Conservation (phyloP, 108 stramenopile genomes). For the Cyclotella choctawhatcheeana region DNA sequence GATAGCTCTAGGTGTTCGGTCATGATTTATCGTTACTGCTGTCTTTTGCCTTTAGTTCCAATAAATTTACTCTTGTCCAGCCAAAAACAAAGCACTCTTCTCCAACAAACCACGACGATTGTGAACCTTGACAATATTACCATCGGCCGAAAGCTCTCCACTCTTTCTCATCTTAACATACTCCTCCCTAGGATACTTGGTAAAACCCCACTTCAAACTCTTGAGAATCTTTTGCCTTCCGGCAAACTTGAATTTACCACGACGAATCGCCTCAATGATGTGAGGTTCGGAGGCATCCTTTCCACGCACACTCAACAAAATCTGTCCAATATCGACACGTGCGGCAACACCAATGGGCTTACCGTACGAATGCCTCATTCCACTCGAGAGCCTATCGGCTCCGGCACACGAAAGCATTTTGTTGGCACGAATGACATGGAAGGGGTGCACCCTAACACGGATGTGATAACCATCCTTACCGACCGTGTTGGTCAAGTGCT, state of each 20-base stretch:
- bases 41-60: neutral
- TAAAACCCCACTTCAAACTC: slow-evolving; percentile 99
- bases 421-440: slow-evolving; percentile 99
- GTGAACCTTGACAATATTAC: slow-evolving; percentile 94
- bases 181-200: slow-evolving; percentile 96
- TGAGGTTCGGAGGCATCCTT: slow-evolving; percentile 93
- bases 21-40: neutral
- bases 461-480: slow-evolving; percentile 99
- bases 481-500: slow-evolving; percentile 98
- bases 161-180: slow-evolving; percentile 93
- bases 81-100: slow-evolving; percentile 76
- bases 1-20: too few species aligned
- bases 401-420: slow-evolving; percentile 99
- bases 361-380: slow-evolving; percentile 99
- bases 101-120: slow-evolving; percentile 87
- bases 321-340: slow-evolving; percentile 98
- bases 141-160: slow-evolving; percentile 92
- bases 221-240: slow-evolving; percentile 99
- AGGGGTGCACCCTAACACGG: slow-evolving; percentile 99
- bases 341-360: slow-evolving; percentile 99
- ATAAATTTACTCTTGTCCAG: slow-evolving; percentile 88
- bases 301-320: slow-evolving; percentile 92
- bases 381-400: slow-evolving; percentile 98
- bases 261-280: slow-evolving; percentile 98
- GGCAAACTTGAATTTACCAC: slow-evolving; percentile 99